These are phyloP conservation scores for Chalciporus chontae DNA, from an alignment of 768 basidiomycete genomes.

Conservation along the genomic window DNA sequence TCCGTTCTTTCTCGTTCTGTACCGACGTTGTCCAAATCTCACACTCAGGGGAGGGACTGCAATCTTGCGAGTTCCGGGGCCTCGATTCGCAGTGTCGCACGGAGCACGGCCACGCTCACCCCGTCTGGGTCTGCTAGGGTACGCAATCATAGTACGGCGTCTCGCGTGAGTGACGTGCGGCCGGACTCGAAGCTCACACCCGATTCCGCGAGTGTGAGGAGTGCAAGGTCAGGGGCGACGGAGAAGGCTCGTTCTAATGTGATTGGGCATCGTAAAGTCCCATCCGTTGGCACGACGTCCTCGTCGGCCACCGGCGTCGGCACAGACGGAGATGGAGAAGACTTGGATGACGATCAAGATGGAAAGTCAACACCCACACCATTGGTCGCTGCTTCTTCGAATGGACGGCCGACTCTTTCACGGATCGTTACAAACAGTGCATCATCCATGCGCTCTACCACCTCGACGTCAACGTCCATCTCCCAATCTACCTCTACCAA, in stretches of 20 bases:
- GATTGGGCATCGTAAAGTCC: conserved; percentile 20
- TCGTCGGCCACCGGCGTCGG: background rate
- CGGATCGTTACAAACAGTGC: conserved; percentile 27
- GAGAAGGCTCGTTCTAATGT: conserved; percentile 22
- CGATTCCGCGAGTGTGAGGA: conserved; percentile 28
- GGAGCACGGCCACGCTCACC: conserved; percentile 34
- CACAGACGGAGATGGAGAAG: conserved; percentile 5
- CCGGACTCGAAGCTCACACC: conserved; percentile 78
- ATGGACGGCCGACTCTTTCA: conserved; percentile 25
- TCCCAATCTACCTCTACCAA: conserved; percentile 13
- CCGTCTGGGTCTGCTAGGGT: conserved; percentile 14
- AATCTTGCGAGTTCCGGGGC: conserved; percentile 26
- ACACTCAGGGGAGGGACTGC: conserved; percentile 21
- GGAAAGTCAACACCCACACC: conserved; percentile 15
- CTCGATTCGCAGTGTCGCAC: conserved; percentile 46
- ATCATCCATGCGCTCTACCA: conserved; percentile 21
- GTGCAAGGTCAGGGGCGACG: conserved; percentile 21
- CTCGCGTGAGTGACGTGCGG: conserved; percentile 35
- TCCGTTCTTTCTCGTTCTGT: conserved; percentile 36
- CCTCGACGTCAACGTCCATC: background rate
- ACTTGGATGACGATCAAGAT: conserved; percentile 9
- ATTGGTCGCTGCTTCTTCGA: conserved; percentile 6
- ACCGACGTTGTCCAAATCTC: conserved; percentile 18
- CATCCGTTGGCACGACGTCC: conserved; percentile 15
- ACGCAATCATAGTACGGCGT: conserved; percentile 26